phyloP scores from a whole-genome alignment of 139 green algal species.

The Pseudopediastrum boryanum region DNA sequence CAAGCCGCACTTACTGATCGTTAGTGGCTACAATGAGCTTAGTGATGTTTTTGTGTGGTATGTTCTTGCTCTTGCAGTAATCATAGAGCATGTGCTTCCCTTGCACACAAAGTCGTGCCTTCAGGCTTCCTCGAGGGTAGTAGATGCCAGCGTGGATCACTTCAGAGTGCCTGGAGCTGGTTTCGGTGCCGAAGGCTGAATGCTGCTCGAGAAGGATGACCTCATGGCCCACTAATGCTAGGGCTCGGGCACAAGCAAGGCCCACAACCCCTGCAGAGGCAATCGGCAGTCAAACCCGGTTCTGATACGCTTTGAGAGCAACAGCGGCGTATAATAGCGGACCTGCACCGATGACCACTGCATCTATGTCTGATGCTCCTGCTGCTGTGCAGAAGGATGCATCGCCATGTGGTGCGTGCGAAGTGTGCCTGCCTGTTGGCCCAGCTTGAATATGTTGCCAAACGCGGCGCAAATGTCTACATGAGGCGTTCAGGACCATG shows the following conservation, averaged over 20 bases:
- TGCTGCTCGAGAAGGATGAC: slow-evolving; percentile 77
- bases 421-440: too few relatives aligned
- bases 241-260: slow-evolving; percentile 68
- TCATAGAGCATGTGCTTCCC: slow-evolving; percentile 74
- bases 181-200: slow-evolving; percentile 60
- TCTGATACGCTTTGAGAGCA: neutral
- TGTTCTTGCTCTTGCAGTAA: slow-evolving; percentile 55
- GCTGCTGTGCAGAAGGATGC: too few relatives aligned
- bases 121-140: slow-evolving; percentile 81
- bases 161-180: slow-evolving; percentile 56
- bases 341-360: too few relatives aligned
- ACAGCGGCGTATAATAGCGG: slow-evolving; percentile 8
- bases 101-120: slow-evolving; percentile 79
- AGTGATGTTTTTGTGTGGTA: slow-evolving; percentile 63
- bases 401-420: too few relatives aligned
- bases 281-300: neutral
- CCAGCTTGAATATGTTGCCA: too few relatives aligned
- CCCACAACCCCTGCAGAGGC: slow-evolving; percentile 76
- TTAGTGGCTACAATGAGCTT: slow-evolving; percentile 84
- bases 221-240: slow-evolving; percentile 53
- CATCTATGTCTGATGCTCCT: too few relatives aligned
- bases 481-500: too few relatives aligned
- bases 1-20: slow-evolving; percentile 21
- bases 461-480: too few relatives aligned
- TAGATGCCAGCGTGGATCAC: slow-evolving; percentile 74